phyloP scores from a whole-genome alignment of 2,329 filamentous ascomycete species.

The Grosmannia clavigera region DNA sequence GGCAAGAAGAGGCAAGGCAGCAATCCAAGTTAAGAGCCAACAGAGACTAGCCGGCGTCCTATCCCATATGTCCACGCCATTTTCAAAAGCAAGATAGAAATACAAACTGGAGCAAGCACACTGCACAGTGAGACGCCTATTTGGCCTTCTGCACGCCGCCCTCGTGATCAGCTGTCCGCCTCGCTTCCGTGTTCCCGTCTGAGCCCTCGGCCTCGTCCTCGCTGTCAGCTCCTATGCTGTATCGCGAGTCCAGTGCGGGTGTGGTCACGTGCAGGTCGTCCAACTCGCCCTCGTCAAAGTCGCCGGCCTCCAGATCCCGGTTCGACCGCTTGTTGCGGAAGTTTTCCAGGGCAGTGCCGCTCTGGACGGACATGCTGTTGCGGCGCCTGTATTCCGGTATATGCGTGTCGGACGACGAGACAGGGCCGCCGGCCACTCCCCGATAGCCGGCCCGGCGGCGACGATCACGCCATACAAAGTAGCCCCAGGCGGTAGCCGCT shows the following conservation, averaged over 20 bases:
- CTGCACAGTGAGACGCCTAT: background rate
- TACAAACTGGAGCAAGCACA: background rate
- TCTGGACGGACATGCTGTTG: constrained; percentile 12
- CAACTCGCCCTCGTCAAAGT: constrained; percentile 54
- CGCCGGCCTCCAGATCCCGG: constrained; percentile 48
- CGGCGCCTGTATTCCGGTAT: constrained; percentile 9
- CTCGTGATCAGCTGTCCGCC: background rate
- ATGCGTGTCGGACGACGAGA: constrained; percentile 16
- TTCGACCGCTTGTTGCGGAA: constrained; percentile 32
- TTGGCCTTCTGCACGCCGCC: background rate
- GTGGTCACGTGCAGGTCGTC: constrained; percentile 45
- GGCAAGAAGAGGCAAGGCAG: too few species aligned
- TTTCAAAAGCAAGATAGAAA: background rate
- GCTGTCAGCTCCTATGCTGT: constrained; percentile 46
- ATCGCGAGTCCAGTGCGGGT: constrained; percentile 35
- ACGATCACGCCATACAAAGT: constrained; percentile 52
- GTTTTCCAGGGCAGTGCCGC: constrained; percentile 27
- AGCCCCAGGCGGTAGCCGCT: constrained; percentile 62
- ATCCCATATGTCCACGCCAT: too few species aligned
- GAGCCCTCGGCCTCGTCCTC: constrained; percentile 31
- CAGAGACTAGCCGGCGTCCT: too few species aligned
- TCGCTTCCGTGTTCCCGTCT: background rate
- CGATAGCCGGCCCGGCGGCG: constrained; percentile 38
- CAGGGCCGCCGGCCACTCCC: constrained; percentile 30
- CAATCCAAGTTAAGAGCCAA: too few species aligned